These are phyloP conservation scores for Boechera stricta DNA, from an alignment of 345 rosid genomes.

Conservation along the genomic window DNA sequence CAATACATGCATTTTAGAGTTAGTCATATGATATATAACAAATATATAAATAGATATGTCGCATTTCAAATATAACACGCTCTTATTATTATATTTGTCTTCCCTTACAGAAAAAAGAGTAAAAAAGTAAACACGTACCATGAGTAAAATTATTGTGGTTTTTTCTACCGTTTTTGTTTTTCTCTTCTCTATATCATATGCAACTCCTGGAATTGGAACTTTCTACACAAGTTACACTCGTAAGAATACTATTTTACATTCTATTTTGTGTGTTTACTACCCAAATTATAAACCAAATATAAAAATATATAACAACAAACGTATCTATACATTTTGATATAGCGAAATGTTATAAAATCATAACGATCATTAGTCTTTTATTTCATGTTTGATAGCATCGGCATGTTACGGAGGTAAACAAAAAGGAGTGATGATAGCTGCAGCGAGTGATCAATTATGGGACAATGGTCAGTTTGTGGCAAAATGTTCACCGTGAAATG, in stretches of 20 bases:
- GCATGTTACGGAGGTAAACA: conserved; percentile 40
- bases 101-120: neutral
- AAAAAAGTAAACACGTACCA: neutral
- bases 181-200: conserved; percentile 30
- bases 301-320: neutral
- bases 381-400: conserved; percentile 47
- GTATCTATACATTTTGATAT: neutral
- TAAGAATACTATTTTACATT: neutral
- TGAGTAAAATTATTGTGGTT: conserved; percentile 19
- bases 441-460: conserved; percentile 61
- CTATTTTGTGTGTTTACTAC: neutral
- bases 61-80: conserved; percentile 2
- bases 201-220: conserved; percentile 41
- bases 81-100: neutral
- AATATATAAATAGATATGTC: neutral
- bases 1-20: conserved; percentile 5
- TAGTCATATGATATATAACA: neutral
- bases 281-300: neutral
- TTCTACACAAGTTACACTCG: conserved; percentile 39
- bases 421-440: conserved; percentile 56
- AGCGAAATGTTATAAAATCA: neutral
- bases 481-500: conserved; percentile 50
- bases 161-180: conserved; percentile 26
- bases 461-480: conserved; percentile 53
- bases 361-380: neutral